Evolutionary conservation across 2,329 filamentous ascomycete genomes (phyloP), one percentile per base, ranked within the genome.

Genomic region (Lecanicillium sp.): DNA sequence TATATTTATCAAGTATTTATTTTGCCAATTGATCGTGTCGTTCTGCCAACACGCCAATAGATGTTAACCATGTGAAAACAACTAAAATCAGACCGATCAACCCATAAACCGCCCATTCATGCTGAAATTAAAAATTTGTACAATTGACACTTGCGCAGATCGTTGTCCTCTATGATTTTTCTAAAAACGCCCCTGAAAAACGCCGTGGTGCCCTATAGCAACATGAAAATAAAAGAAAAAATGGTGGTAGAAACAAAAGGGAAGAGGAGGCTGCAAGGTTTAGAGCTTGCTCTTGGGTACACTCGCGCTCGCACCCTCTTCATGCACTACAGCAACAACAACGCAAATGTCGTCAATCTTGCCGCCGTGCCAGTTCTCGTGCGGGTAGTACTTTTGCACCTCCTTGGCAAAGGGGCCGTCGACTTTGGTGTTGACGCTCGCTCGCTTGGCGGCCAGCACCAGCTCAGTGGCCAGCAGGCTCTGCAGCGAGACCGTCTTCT

Each of bases 301-400:
- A 4, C 44, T 39, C 14, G 42, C 34, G 14, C 52, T 44, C 14
- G 42, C 34, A 14, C 52, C 44, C 35, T 81, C 77, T 49, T 89
- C 81, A 8, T 86, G 79, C 1, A 86, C 87, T 20, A 95, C 68
- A 22, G 81, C 78, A 12, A 89, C 81, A 36, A 98, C 69, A 4
- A 87, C 87, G 53, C 87, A 90, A 43, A 98, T 96, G 60, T 98
- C 92, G 57, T 98, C 92, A 15, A 94, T 77, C 62, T 98, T 98
- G 37, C 92, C 92, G 42, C 92, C 92, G 42, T 79, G 79, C 78
- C 87, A 98, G 42, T 80, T 77, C 60, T 97, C 90, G 28, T 81
- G 71, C 0, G 92, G 90, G 50, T 86, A 94, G 55, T 85, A 81
- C 54, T 81, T 85, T 57, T 92, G 87, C 15, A 96, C 87, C 60